phyloP scores from a whole-genome alignment of 2,329 filamentous ascomycete species.

The Exophiala xenobiotica region DNA sequence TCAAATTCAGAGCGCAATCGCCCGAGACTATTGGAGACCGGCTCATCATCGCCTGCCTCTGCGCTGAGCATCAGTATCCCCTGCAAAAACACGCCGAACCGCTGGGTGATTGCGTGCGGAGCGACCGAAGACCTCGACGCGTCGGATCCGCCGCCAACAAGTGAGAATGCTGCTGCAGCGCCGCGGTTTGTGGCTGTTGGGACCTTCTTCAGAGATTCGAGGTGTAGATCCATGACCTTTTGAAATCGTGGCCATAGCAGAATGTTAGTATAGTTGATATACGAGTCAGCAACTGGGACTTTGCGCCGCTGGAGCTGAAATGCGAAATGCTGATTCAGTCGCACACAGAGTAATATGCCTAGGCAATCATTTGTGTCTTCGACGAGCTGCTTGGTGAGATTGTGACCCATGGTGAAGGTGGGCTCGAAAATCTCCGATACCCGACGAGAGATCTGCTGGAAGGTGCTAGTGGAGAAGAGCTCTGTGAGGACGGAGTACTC shows the following conservation, averaged over 20 bases:
- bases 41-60: constrained; percentile 94
- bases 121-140: constrained; percentile 69
- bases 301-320: constrained; percentile 92
- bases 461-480: constrained; percentile 76
- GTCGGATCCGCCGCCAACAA: constrained; percentile 54
- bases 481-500: constrained; percentile 92
- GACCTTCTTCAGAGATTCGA: constrained; percentile 73
- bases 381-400: constrained; percentile 72
- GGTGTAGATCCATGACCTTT: constrained; percentile 87
- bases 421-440: constrained; percentile 88
- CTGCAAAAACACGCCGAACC: constrained; percentile 90
- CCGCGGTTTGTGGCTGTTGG: constrained; percentile 48
- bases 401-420: constrained; percentile 79
- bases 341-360: constrained; percentile 84
- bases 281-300: constrained; percentile 82
- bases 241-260: constrained; percentile 95
- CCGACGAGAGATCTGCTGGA: constrained; percentile 74
- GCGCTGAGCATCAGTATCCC: constrained; percentile 78
- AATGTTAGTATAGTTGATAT: constrained; percentile 95
- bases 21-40: constrained; percentile 75
- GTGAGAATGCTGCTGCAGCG: constrained; percentile 50
- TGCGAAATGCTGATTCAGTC: constrained; percentile 88
- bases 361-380: constrained; percentile 78
- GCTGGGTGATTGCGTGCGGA: constrained; percentile 86
- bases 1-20: constrained; percentile 80